These are phyloP conservation scores for Debaryomycetaceae sp. DNA, from an alignment of 1,139 yeast genomes.

Conservation along the genomic window DNA sequence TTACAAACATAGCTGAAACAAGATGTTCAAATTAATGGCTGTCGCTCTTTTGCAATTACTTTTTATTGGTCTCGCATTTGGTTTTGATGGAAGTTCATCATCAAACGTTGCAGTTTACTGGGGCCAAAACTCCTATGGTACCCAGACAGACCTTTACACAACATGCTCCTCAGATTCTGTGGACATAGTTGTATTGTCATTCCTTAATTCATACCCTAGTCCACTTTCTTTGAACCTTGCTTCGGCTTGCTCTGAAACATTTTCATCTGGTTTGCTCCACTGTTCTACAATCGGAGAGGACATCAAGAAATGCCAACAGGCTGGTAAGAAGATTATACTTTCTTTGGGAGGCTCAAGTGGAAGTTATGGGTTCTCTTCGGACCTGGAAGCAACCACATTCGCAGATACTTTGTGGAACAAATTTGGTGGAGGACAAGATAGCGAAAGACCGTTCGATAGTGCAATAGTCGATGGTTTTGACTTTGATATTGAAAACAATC, in stretches of 20 bases:
- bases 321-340: constrained; percentile 69
- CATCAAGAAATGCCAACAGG: constrained; percentile 67
- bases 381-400: constrained; percentile 56
- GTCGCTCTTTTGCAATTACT: background rate
- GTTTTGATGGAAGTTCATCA: constrained; percentile 9
- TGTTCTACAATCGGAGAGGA: constrained; percentile 64
- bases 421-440: constrained; percentile 68
- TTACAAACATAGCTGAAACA: background rate
- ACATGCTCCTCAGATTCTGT: constrained; percentile 66
- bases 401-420: constrained; percentile 78
- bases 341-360: constrained; percentile 86
- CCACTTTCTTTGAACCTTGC: constrained; percentile 54
- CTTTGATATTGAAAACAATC: constrained; percentile 37
- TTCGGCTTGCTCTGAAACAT: constrained; percentile 53
- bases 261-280: constrained; percentile 51
- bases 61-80: background rate
- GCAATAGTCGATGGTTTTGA: constrained; percentile 42
- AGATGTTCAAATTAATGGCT: background rate
- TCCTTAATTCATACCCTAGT: constrained; percentile 56
- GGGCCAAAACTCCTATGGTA: constrained; percentile 82
- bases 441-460: constrained; percentile 68
- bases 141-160: constrained; percentile 55
- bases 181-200: constrained; percentile 67
- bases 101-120: constrained; percentile 63
- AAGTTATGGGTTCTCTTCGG: constrained; percentile 62